Percentiles rank a stretch among this genome's conserved stretches.
phyloP scores from a whole-genome alignment of 2,329 filamentous ascomycete species.

The Didymella segeticola region DNA sequence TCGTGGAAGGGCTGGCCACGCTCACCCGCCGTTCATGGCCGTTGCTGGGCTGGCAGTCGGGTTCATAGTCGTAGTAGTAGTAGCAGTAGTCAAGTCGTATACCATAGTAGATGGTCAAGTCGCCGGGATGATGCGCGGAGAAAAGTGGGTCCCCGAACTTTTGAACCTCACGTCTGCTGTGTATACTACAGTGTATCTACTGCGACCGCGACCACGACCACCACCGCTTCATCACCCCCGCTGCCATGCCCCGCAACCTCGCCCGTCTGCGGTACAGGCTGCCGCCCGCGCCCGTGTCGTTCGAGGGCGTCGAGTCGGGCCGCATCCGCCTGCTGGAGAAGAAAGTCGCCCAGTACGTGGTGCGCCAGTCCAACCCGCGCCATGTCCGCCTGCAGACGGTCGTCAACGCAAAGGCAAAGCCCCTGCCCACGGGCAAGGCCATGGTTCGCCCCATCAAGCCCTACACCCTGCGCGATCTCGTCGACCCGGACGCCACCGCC shows the following conservation, averaged over 20 bases:
- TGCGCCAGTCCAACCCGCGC: conserved; percentile 35
- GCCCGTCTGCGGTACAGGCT: conserved; percentile 34
- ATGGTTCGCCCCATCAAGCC: conserved; percentile 28
- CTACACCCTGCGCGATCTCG: conserved; percentile 52
- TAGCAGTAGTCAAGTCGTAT: too few species aligned
- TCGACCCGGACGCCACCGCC: conserved; percentile 30
- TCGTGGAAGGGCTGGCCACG: too few species aligned
- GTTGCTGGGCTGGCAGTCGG: not conserved
- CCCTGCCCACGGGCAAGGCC: conserved; percentile 24
- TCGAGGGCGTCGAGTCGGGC: conserved; percentile 16
- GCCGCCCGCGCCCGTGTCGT: conserved; percentile 26
- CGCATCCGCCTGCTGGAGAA: conserved; percentile 20
- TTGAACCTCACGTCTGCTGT: conserved; percentile 11
- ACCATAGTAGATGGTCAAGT: conserved; percentile 27
- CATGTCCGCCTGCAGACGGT: conserved; percentile 32
- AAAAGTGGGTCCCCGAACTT: conserved; percentile 16
- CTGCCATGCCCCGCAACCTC: conserved; percentile 42
- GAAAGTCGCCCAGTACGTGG: conserved; percentile 29
- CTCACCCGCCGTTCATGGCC: conserved; percentile 4
- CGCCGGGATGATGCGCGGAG: not conserved
- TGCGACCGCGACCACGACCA: too few species aligned
- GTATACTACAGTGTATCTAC: too few species aligned
- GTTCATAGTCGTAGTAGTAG: too few species aligned
- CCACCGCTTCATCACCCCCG: conserved; percentile 13
- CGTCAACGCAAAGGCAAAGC: conserved; percentile 34